Conservation (phyloP, 495 filamentous ascomycete genomes). For the Rhypophila decipiens region DNA sequence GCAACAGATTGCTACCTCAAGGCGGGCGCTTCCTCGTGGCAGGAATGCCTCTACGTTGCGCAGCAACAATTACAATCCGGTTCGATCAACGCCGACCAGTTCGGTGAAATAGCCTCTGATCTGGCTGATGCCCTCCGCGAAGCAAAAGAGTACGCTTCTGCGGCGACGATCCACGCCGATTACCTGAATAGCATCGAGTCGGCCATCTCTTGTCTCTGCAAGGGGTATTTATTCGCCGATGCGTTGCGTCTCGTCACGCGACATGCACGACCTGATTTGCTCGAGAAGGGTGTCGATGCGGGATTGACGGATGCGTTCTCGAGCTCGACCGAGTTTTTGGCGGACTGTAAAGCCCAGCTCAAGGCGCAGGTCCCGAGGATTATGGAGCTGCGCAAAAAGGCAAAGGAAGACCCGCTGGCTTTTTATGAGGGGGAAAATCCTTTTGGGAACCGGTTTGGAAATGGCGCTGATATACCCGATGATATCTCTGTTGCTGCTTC, state of each 20-base stretch:
- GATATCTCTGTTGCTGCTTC: conserved; percentile 87
- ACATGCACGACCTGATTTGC: conserved; percentile 37
- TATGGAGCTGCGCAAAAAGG: conserved; percentile 70
- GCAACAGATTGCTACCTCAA: conserved; percentile 75
- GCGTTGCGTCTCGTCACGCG: conserved; percentile 62
- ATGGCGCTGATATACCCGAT: conserved; percentile 69
- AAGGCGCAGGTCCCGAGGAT: conserved; percentile 79
- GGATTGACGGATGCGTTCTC: conserved; percentile 73
- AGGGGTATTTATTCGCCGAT: conserved; percentile 75
- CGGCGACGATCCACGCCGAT: conserved; percentile 73
- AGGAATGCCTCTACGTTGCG: conserved; percentile 76
- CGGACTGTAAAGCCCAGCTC: conserved; percentile 83
- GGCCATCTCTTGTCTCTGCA: conserved; percentile 68
- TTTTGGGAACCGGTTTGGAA: conserved; percentile 20
- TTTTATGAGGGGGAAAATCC: conserved; percentile 67
- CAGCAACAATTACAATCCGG: conserved; percentile 50
- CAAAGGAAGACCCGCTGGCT: conserved; percentile 70
- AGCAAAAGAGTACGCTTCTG: conserved; percentile 70
- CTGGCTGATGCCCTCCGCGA: conserved; percentile 71
- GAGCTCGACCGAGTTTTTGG: conserved; percentile 76
- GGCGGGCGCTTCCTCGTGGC: conserved; percentile 70
- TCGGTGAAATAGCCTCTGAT: conserved; percentile 55
- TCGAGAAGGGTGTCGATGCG: conserved; percentile 56
- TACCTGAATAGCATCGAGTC: conserved; percentile 64
- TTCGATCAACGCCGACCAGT: conserved; percentile 48